These are phyloP conservation scores for Kodamaea lidongshanica DNA, from an alignment of 805 yeast species.

Conservation along the genomic window DNA sequence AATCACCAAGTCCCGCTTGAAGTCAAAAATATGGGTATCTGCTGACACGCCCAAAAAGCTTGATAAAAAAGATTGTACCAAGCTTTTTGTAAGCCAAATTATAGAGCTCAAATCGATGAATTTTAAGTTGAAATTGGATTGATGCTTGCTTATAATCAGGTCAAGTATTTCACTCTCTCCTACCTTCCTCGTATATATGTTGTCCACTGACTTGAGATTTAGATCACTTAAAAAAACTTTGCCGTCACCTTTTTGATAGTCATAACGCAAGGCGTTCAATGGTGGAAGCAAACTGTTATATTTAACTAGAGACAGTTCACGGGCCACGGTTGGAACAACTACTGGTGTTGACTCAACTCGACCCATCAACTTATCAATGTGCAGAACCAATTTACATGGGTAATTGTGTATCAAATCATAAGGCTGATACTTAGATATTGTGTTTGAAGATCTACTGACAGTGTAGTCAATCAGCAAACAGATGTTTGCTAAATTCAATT, in stretches of 20 bases:
- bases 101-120: slow-evolving; percentile 37
- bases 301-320: no score
- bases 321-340: no score
- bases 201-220: slow-evolving; percentile 34
- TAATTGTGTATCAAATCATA: slow-evolving; percentile 36
- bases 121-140: slow-evolving; percentile 6
- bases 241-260: slow-evolving; percentile 23
- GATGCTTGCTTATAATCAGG: slow-evolving; percentile 23
- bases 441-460: slow-evolving; percentile 34
- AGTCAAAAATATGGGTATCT: slow-evolving; percentile 2
- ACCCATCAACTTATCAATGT: slow-evolving; percentile 19
- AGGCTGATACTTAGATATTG: slow-evolving; percentile 29
- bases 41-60: slow-evolving; percentile 17
- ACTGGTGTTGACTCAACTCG: no score
- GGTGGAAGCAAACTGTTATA: slow-evolving; percentile 38
- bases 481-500: slow-evolving; percentile 54
- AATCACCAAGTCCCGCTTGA: slow-evolving; percentile 21
- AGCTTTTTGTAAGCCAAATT: slow-evolving; percentile 42
- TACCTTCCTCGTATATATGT: slow-evolving; percentile 23
- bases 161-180: slow-evolving; percentile 29
- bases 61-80: slow-evolving; percentile 30
- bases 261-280: slow-evolving; percentile 19
- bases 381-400: slow-evolving; percentile 24
- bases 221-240: slow-evolving; percentile 35
- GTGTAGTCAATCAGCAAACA: slow-evolving; percentile 65